Evolutionary conservation across 306 rosid species (phyloP).

Genomic region (Trifolium dubium): DNA sequence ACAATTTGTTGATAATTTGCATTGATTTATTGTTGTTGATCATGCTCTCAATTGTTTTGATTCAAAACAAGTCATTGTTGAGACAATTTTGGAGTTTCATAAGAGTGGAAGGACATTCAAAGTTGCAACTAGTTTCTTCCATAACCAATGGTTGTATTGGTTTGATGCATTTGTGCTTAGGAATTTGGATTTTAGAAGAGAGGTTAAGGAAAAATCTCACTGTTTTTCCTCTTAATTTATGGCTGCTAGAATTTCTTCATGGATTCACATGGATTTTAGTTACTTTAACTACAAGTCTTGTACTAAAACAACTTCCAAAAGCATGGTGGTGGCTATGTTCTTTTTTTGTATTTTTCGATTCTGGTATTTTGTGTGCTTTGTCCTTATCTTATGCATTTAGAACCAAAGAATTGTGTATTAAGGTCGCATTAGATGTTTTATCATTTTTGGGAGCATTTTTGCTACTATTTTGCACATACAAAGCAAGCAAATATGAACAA

Average conservation of each 20-base stretch:
- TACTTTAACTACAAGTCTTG: slow-evolving; percentile 45
- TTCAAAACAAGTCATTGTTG: slow-evolving; percentile 45
- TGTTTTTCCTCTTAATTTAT: slow-evolving; percentile 54
- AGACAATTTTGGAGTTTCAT: slow-evolving; percentile 30
- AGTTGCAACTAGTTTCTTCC: slow-evolving; percentile 51
- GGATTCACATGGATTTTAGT: slow-evolving; percentile 58
- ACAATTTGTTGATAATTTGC: slow-evolving; percentile 51
- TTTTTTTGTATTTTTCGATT: slow-evolving; percentile 36
- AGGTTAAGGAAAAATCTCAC: slow-evolving; percentile 43
- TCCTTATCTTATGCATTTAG: slow-evolving; percentile 47
- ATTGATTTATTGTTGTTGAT: slow-evolving; percentile 51
- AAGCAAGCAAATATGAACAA: slow-evolving; percentile 28
- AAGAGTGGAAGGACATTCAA: slow-evolving; percentile 37
- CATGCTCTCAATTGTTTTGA: slow-evolving; percentile 44
- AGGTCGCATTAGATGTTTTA: slow-evolving; percentile 45
- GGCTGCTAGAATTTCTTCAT: slow-evolving; percentile 51
- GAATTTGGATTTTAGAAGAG: slow-evolving; percentile 60
- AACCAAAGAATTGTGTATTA: slow-evolving; percentile 36
- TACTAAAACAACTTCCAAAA: slow-evolving; percentile 47
- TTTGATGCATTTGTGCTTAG: slow-evolving; percentile 51
- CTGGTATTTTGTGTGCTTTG: slow-evolving; percentile 43
- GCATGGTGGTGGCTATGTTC: slow-evolving; percentile 42
- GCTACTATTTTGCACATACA: slow-evolving; percentile 48
- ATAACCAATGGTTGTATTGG: slow-evolving; percentile 55
- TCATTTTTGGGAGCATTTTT: slow-evolving; percentile 42